Evolutionary conservation across 805 yeast genomes (phyloP), one percentile per base, ranked within the genome.

Genomic region (Yarrowia osloensis): DNA sequence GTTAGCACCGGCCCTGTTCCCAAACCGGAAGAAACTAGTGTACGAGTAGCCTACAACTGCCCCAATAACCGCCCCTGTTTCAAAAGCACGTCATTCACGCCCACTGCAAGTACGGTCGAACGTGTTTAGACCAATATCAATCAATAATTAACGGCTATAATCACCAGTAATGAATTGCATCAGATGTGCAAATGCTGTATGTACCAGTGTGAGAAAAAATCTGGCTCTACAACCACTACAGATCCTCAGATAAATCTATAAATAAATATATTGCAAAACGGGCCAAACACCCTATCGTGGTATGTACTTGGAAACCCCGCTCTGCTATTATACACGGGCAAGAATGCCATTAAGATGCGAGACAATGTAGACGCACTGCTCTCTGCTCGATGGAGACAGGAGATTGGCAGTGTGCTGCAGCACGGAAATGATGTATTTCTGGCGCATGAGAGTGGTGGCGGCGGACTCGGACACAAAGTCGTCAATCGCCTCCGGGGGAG

Each of bases 401-500:
- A 61, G 42, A 22, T 61, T 35, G 24, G 54, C 39, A 1, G 66
- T 61, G 19, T 61, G 54, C n/a, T 44, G 54, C 7, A 61, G 52
- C 42, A 61, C 66, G 33, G 52, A 22, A 4, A 33, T 22, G 33
- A 61, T 29, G 33, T 44, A 46, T 12, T 61, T 44, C n/a, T 44
- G 54, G 3, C 66, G 39, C 40, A 61, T 29, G 24, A 12, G 22
- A 3, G 52, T 44, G 11, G 54, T 61, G 26, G 31, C 17, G 2
- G 24, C 22, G 8, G 54, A 24, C 54, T 61, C 66, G 26, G 54
- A 44, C n/a, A 61, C 31, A 8, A 46, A 12, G 33, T 61, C 66
- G 44, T 61, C 66, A n/a, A 61, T 44, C 24, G 52, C 39, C 24
- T 61, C 54, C 4, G 66, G 66, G 12, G 52, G 52, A 21, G 44